These are phyloP conservation scores for Penicillium griseofulvum DNA, from an alignment of 2,329 filamentous ascomycete species.

Conservation along the genomic window DNA sequence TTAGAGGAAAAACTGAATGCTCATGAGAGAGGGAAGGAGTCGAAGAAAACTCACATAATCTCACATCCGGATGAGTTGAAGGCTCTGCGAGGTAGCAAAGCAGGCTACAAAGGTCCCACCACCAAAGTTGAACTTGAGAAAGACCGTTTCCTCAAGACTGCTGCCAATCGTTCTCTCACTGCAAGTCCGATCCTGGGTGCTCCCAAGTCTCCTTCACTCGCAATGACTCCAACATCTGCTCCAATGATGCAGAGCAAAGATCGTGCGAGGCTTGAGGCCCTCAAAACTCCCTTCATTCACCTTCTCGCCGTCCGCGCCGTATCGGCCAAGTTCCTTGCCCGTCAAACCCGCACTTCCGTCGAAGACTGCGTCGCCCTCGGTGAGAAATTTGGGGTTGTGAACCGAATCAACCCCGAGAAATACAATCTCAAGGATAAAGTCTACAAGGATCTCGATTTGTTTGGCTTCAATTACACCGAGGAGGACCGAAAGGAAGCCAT, in stretches of 20 bases:
- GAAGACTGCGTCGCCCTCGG: slow-evolving; percentile 50
- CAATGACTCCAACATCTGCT: slow-evolving; percentile 45
- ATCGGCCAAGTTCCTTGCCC: slow-evolving; percentile 47
- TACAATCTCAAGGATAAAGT: slow-evolving; percentile 57
- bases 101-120: slow-evolving; percentile 33
- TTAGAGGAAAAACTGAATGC: slow-evolving; percentile 60
- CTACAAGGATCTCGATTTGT: slow-evolving; percentile 62
- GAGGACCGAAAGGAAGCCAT: slow-evolving; percentile 60
- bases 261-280: slow-evolving; percentile 42
- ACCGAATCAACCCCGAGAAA: slow-evolving; percentile 48
- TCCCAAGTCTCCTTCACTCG: slow-evolving; percentile 37
- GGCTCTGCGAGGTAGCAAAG: slow-evolving; percentile 35
- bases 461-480: slow-evolving; percentile 58
- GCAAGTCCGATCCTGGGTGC: slow-evolving; percentile 43
- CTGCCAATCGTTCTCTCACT: slow-evolving; percentile 40
- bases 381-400: slow-evolving; percentile 54
- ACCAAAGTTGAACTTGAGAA: slow-evolving; percentile 43
- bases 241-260: slow-evolving; percentile 38
- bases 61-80: slow-evolving; percentile 38
- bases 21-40: slow-evolving; percentile 60
- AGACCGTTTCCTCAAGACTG: slow-evolving; percentile 41
- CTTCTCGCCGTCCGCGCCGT: slow-evolving; percentile 55
- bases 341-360: slow-evolving; percentile 48
- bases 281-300: slow-evolving; percentile 48
- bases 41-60: slow-evolving; percentile 51